A percentile compares a stretch with the other conserved stretches of the same genome.
These are phyloP conservation scores for Neotropicomus parvogracilis DNA, from an alignment of 1,284 basidiomycete genomes.

Conservation along the genomic window DNA sequence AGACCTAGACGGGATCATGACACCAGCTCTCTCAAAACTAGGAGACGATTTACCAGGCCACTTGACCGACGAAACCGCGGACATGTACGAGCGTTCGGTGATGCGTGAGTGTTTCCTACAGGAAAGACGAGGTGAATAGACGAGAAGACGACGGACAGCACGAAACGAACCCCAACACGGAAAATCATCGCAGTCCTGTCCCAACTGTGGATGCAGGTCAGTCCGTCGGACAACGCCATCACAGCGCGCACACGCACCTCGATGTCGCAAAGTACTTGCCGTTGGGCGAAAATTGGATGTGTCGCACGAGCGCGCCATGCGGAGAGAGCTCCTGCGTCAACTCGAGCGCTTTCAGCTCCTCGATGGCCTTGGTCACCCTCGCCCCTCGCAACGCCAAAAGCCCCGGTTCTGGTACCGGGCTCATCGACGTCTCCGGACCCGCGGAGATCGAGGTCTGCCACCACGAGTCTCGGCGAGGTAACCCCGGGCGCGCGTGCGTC, in stretches of 20 bases:
- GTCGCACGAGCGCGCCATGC: conserved; percentile 36
- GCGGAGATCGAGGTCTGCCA: conserved; percentile 24
- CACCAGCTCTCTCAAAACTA: background rate
- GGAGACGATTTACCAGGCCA: conserved; percentile 54
- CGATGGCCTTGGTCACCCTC: conserved; percentile 51
- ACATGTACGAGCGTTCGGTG: conserved; percentile 71
- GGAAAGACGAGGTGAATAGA: background rate
- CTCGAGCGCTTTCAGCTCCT: conserved; percentile 53
- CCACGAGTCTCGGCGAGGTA: conserved; percentile 30
- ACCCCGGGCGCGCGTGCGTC: conserved; percentile 19
- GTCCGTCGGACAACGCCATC: conserved; percentile 5
- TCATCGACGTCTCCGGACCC: conserved; percentile 21
- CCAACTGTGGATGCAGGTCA: conserved; percentile 47
- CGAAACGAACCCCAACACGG: conserved; percentile 54
- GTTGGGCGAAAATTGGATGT: conserved; percentile 38
- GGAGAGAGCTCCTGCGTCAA: conserved; percentile 48
- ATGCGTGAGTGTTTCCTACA: conserved; percentile 51
- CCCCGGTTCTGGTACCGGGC: conserved; percentile 38
- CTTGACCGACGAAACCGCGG: conserved; percentile 72
- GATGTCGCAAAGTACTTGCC: conserved; percentile 38
- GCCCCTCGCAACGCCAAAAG: conserved; percentile 43
- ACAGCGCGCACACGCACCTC: conserved; percentile 20
- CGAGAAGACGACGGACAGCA: background rate
- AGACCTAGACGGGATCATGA: conserved; percentile 40
- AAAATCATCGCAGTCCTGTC: conserved; percentile 73